Base-by-base conservation (phyloP, 768 basidiomycete genomes). In the Chlorophyllum brunneum region DNA sequence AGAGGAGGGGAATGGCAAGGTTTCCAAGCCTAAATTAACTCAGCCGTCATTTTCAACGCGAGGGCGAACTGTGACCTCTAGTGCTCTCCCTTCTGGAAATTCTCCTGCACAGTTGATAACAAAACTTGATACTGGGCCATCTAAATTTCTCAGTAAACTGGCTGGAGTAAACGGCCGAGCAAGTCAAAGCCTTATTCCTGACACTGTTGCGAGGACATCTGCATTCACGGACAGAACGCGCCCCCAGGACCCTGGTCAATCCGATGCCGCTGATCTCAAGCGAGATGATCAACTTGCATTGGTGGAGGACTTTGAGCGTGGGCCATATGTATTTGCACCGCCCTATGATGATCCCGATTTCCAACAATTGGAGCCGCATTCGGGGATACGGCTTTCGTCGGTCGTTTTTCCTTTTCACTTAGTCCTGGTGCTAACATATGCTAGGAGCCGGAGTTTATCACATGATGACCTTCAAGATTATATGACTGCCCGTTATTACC, bases 361-460 rank as follows among this genome's bases (percentile, higher is more conserved):
- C 61, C 74, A 86, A 56, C 78, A 71, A 44, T 65, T 94, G 4
- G 97, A 99, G 65, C 97, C 97, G 1, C 89, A 97, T 69, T 95
- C 93, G 24, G 82, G 86, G 4, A 95, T 98, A 43, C 78, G 85
- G 45, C 75, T 99, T 22, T 75, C 68, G 95, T 97, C 63, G 53
- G 90, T 78, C 23, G 7, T 54, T 40, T 50, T 11, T 22, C 20
- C 44, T 26, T 15, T 46, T 58, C 16, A 47, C 30, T 44, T 26
- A 10, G 18, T 50, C 37, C 55, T 33, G n/a, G 24, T 51, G 5
- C n/a, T 54, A 37, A 26, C 48, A 24, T 31, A 20, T 60, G 37
- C 37, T 63, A 95, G 89, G 33, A 85, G 87, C 20, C 88, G 95
- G 26, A 64, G 64, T 2, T 69, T 93, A 18, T 63, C 89, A 2